phyloP scores from a whole-genome alignment of 106 monocot genomes.

The Dendrobium chrysotoxum region DNA sequence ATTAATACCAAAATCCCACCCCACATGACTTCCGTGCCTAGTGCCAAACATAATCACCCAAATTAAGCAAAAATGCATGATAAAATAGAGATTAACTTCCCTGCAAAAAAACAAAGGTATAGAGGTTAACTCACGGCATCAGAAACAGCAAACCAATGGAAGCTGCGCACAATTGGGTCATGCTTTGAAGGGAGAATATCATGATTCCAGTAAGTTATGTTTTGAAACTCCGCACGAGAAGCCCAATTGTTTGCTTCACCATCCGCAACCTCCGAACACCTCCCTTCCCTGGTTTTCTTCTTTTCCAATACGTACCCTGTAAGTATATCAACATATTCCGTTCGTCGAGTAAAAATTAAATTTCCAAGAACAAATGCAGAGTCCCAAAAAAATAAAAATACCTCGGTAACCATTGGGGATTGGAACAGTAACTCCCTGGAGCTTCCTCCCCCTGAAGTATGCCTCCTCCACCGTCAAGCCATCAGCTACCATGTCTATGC shows the following conservation, averaged over 20 bases:
- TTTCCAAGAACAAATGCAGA: neutral
- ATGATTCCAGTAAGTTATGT: constrained; percentile 66
- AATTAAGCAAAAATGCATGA: neutral
- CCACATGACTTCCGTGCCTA: no score
- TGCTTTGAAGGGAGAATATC: constrained; percentile 47
- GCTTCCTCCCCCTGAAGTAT: constrained; percentile 65
- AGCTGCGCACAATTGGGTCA: constrained; percentile 41
- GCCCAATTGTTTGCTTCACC: constrained; percentile 28
- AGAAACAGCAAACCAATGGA: constrained; percentile 65
- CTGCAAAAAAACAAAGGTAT: neutral
- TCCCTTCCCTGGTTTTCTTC: neutral
- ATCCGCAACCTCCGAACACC: neutral
- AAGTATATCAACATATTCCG: neutral
- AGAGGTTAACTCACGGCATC: constrained; percentile 47
- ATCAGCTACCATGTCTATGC: constrained; percentile 42
- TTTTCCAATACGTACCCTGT: constrained; percentile 1
- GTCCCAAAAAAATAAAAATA: neutral
- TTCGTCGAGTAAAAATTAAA: neutral
- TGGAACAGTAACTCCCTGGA: constrained; percentile 38
- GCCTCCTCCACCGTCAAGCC: constrained; percentile 51
- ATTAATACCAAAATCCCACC: no score
- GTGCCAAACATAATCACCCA: neutral
- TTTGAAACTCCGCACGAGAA: constrained; percentile 42
- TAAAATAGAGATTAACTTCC: neutral
- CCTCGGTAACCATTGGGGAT: constrained; percentile 52